A percentile compares a stretch with the other conserved stretches of the same genome.
These are phyloP conservation scores for Platismatia glauca DNA, from an alignment of 495 filamentous ascomycete genomes.

Conservation along the genomic window DNA sequence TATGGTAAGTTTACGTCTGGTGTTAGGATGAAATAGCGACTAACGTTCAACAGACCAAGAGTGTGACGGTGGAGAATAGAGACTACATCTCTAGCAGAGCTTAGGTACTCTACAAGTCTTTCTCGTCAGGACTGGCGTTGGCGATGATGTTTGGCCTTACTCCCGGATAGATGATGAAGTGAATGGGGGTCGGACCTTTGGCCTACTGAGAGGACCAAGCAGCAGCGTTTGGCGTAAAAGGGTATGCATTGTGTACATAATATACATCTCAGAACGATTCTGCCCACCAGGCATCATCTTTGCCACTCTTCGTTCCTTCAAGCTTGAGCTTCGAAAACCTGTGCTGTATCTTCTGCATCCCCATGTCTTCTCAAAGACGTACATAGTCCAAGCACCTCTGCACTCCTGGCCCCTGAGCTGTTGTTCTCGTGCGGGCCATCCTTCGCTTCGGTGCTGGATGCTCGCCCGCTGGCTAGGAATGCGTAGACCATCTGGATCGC, in stretches of 20 bases:
- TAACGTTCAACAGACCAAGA: constrained; percentile 56
- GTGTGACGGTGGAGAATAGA: constrained; percentile 86
- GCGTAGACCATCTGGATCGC: not conserved
- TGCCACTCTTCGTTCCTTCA: not conserved
- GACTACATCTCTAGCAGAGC: constrained; percentile 58
- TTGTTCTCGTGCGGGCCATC: not conserved
- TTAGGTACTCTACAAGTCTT: not conserved
- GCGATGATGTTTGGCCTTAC: not conserved
- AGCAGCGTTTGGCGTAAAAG: not conserved
- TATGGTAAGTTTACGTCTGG: constrained; percentile 51
- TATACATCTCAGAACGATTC: not conserved
- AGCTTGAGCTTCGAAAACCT: not conserved
- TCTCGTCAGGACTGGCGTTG: not conserved
- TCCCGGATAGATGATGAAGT: not conserved
- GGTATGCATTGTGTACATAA: not conserved
- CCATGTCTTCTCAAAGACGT: not conserved
- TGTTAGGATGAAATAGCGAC: not conserved
- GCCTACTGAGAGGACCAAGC: not conserved
- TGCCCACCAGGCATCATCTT: not conserved
- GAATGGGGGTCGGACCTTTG: not conserved
- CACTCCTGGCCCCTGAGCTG: not conserved
- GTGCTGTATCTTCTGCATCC: not conserved
- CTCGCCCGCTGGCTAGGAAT: not conserved
- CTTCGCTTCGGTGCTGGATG: not conserved
- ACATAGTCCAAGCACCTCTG: not conserved